Evolutionary conservation across 768 basidiomycete genomes (phyloP).

Genomic region (Naematelia encephala): DNA sequence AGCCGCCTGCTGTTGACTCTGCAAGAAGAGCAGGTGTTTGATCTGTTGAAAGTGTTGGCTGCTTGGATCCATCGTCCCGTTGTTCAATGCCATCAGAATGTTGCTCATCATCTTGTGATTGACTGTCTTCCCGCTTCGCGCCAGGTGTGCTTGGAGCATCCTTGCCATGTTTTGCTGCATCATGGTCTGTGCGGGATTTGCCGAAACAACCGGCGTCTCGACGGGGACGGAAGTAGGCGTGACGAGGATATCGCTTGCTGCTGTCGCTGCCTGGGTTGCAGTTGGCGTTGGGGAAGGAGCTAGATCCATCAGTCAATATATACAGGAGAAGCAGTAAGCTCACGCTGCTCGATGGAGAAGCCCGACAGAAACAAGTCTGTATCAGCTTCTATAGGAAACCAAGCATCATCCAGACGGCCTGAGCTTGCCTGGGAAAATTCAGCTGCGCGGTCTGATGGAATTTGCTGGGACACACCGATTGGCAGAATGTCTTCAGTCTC

Average conservation of each 20-base stretch:
- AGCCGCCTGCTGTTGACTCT: slow-evolving; percentile 13
- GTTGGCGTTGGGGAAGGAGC: background rate
- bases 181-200: slow-evolving; percentile 5
- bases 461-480: slow-evolving; percentile 12
- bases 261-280: background rate
- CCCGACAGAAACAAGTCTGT: slow-evolving; percentile 16
- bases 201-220: background rate
- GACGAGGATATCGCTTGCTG: background rate
- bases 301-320: background rate
- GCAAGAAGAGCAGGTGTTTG: slow-evolving; percentile 19
- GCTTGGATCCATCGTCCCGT: slow-evolving; percentile 16
- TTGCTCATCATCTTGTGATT: slow-evolving; percentile 23
- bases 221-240: background rate
- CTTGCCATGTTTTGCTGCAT: slow-evolving; percentile 4
- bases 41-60: slow-evolving; percentile 15
- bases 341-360: slow-evolving; percentile 16
- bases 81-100: slow-evolving; percentile 22
- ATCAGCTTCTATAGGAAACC: slow-evolving; percentile 23
- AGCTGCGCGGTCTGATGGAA: background rate
- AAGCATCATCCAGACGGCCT: slow-evolving; percentile 14
- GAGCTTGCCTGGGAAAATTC: background rate
- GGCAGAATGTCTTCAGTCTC: slow-evolving; percentile 14
- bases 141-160: slow-evolving; percentile 13
- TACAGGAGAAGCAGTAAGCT: background rate
- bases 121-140: slow-evolving; percentile 10